Evolutionary conservation across 2,329 filamentous ascomycete species (phyloP).

Genomic region (Dactylonectria estremocensis): DNA sequence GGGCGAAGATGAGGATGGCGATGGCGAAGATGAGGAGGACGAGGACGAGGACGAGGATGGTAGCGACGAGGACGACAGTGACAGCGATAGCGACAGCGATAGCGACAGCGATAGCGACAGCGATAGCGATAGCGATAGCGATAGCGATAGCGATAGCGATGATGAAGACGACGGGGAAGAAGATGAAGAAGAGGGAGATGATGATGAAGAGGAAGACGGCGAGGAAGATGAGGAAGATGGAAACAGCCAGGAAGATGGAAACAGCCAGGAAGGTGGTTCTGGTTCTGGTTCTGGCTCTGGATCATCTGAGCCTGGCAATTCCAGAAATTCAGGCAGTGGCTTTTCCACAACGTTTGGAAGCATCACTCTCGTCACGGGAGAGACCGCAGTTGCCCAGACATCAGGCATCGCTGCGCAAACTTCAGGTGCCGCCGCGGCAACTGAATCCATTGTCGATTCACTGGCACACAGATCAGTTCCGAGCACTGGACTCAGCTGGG

Average conservation of each 20-base stretch:
- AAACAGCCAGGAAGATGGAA: neutral
- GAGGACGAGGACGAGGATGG: neutral
- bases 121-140: neutral
- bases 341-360: conserved; percentile 4
- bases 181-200: neutral
- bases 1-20: neutral
- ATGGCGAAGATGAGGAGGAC: neutral
- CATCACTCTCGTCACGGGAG: neutral
- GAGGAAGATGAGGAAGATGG: neutral
- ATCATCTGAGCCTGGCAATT: conserved; percentile 24
- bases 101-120: neutral
- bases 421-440: neutral
- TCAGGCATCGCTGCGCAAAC: neutral
- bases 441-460: neutral
- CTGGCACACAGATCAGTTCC: neutral
- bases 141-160: neutral
- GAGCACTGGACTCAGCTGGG: neutral
- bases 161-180: neutral
- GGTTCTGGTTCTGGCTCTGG: conserved; percentile 33
- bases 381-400: neutral
- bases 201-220: neutral
- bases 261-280: neutral
- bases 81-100: neutral
- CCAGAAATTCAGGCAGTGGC: neutral
- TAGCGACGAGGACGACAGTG: neutral